These are phyloP conservation scores for Neurospora sp. DNA, from an alignment of 495 filamentous ascomycete genomes.

Conservation along the genomic window DNA sequence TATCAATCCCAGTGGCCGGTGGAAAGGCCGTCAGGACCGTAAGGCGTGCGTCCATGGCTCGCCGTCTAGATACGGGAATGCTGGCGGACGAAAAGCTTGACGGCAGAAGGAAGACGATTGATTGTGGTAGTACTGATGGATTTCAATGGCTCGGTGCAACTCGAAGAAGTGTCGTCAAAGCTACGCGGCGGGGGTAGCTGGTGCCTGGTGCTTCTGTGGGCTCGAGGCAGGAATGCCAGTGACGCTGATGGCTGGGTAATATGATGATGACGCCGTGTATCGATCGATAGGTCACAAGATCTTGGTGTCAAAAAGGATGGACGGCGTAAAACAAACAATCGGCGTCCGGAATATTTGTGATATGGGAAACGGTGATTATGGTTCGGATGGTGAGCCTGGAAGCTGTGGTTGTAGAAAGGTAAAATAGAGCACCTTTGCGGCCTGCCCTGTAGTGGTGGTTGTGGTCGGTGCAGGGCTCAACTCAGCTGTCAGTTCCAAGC, in stretches of 20 bases:
- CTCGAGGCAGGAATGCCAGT: not conserved
- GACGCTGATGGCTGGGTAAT: not conserved
- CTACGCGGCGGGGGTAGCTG: not conserved
- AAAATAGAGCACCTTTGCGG: not conserved
- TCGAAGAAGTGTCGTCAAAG: not conserved
- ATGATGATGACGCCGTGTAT: not conserved
- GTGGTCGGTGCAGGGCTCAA: not conserved
- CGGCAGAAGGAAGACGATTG: not conserved
- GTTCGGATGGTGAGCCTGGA: not conserved
- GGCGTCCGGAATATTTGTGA: not conserved
- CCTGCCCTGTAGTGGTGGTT: not conserved
- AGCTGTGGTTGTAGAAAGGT: not conserved
- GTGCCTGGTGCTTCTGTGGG: not conserved
- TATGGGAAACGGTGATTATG: not conserved
- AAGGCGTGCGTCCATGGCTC: slow-evolving; percentile 28
- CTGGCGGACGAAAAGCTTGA: not conserved
- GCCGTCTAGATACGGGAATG: not conserved
- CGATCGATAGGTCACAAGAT: not conserved
- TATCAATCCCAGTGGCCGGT: slow-evolving; percentile 10
- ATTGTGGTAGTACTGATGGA: not conserved
- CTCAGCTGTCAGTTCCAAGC: not conserved
- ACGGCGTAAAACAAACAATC: not conserved
- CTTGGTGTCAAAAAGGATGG: not conserved
- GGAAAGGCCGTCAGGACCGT: slow-evolving; percentile 32
- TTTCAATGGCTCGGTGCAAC: not conserved